Evolutionary conservation across 805 yeast genomes (phyloP), one percentile per base, ranked within the genome.

Genomic region (Diddensiella caesifluorescens): DNA sequence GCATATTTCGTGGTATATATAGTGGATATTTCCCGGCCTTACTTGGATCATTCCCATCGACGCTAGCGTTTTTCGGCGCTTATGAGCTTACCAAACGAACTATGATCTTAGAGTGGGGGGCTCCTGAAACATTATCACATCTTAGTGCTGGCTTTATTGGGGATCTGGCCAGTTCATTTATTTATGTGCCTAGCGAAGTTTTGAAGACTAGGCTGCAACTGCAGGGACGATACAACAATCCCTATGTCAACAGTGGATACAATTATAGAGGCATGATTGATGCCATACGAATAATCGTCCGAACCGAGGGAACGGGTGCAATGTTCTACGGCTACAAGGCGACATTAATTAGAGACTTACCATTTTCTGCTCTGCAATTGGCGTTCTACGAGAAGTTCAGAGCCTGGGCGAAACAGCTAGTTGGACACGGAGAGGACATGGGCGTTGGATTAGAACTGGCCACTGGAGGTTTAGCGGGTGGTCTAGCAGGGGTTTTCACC

Each of bases 391-490:
- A 92, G 62, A 75, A 77, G 57, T 67, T 67, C 52, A 60, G 65
- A 35, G 51, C 46, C 4, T 41, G 50, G 22, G 69, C 72, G 13
- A 64, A 61, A 43, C 31, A 36, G 10, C 48, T 53, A 19, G 56
- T 48, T 5, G 59, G 59, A 18, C 39, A 54, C 3, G 51, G 45
- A 7, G 46, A 47, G 5, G 62, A 62, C 25, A 57, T 68, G 47
- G 63, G 68, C 5, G 53, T 63, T 4, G 48, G 69, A 4, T 61
- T 73, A 30, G 98, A 92, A 62, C 67, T 92, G 21, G 47, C 74
- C 10, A 88, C 96, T 0, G 99, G 99, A 42, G 97, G 96, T 0
- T 79, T 86, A 0, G 97, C 98, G 1, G 98, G 98, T 45, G 97
- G 94, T 1, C 71, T 84, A 9, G 95, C 97, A 21, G 96, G 97